Percentiles rank a stretch among this genome's conserved stretches.
Conservation (phyloP, 805 yeast species). For the Cyberlindnera mississippiensis region DNA sequence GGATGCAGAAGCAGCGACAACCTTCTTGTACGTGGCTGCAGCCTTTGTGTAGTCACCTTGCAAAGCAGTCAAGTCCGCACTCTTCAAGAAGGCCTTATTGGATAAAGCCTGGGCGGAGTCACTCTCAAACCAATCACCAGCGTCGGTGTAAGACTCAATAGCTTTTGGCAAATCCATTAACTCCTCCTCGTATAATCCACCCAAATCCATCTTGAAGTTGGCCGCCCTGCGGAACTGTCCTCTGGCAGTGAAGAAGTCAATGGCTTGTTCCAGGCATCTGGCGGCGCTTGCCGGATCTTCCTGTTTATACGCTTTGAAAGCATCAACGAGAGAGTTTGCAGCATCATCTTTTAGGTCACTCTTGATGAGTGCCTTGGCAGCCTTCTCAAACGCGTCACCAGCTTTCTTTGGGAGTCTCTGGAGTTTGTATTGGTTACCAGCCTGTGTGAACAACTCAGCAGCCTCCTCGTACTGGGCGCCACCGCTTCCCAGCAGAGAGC, state of each 20-base stretch:
- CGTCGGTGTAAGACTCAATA: conserved; percentile 75
- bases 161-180: conserved; percentile 67
- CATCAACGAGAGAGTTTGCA: conserved; percentile 84
- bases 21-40: conserved; percentile 67
- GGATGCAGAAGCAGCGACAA: conserved; percentile 71
- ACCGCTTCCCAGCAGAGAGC: conserved; percentile 59
- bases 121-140: conserved; percentile 93
- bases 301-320: conserved; percentile 78
- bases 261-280: conserved; percentile 68
- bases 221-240: conserved; percentile 98
- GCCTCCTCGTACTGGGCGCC: conserved; percentile 82
- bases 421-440: conserved; percentile 85
- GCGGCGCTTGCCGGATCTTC: conserved; percentile 77
- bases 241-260: conserved; percentile 75
- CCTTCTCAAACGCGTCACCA: conserved; percentile 79
- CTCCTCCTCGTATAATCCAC: conserved; percentile 76
- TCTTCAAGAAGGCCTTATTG: conserved; percentile 81
- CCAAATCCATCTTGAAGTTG: conserved; percentile 87
- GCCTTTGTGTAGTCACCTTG: conserved; percentile 75
- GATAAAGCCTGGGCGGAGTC: conserved; percentile 92
- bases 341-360: conserved; percentile 86
- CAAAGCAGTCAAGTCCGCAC: conserved; percentile 83
- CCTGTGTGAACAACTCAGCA: conserved; percentile 82
- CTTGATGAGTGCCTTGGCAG: conserved; percentile 73
- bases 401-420: conserved; percentile 71